Evolutionary conservation across 2,329 filamentous ascomycete species (phyloP).

Genomic region (Chrysosporium queenslandicum): DNA sequence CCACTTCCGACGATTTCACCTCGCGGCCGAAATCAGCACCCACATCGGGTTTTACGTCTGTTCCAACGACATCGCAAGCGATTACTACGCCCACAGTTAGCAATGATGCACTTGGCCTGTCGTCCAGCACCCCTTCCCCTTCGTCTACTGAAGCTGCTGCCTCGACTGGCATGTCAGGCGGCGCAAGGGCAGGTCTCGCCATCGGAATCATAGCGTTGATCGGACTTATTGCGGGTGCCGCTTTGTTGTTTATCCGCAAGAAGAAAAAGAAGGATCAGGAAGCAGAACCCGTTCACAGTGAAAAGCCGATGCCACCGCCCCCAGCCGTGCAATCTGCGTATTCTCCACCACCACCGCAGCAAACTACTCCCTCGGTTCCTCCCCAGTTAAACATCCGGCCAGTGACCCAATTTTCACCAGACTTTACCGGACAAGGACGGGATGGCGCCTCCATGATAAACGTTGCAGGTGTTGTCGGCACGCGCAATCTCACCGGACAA

Average conservation of each 20-base stretch:
- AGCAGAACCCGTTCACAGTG: conserved; percentile 47
- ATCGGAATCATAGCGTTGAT: conserved; percentile 68
- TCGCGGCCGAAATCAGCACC: neutral
- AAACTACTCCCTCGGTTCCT: conserved; percentile 41
- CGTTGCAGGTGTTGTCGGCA: conserved; percentile 22
- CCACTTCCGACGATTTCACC: conserved; percentile 4
- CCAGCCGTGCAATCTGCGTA: neutral
- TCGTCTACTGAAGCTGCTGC: conserved; percentile 20
- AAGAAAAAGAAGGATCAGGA: conserved; percentile 51
- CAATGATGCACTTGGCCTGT: conserved; percentile 12
- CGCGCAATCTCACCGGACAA: conserved; percentile 29
- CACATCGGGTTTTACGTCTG: neutral
- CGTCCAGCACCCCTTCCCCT: conserved; percentile 17
- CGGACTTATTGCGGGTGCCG: conserved; percentile 54
- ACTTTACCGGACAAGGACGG: conserved; percentile 40
- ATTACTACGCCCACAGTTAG: neutral
- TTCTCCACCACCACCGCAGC: conserved; percentile 23
- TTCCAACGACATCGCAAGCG: neutral
- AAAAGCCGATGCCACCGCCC: conserved; percentile 44
- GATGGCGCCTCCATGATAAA: conserved; percentile 16
- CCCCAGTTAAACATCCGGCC: conserved; percentile 79
- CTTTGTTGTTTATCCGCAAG: conserved; percentile 65
- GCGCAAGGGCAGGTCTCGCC: conserved; percentile 68
- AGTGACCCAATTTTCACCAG: conserved; percentile 71
- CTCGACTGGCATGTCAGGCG: conserved; percentile 32